Evolutionary conservation across 176 grass and related monocot genomes (phyloP), one percentile per base, ranked within the genome.

Genomic region (Dactylis glomerata): DNA sequence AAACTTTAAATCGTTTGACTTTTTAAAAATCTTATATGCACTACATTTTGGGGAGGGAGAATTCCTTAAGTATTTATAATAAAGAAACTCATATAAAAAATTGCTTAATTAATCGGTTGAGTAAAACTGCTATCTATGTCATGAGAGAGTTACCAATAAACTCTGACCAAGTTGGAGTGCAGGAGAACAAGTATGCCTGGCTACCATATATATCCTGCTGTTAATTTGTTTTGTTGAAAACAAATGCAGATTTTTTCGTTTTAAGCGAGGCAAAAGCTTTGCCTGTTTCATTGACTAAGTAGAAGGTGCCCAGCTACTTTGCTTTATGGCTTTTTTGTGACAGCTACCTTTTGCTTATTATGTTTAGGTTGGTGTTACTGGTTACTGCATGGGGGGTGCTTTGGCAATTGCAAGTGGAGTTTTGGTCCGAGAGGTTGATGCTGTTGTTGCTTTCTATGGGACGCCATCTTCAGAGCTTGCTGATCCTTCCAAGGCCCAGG

Each of bases 371-470:
- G 93, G 96, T 94, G 96, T 98, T 20, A 95, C 91, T 77, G 93
- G 96, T 54, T 98, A 89, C 81, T 95, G 93, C 84, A 91, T 98
- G 93, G 93, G 93, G 66, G 96, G 96, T 31, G 96, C 96, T 68
- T 82, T 98, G 67, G 88, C 96, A 20, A 92, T 98, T 85, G 93
- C 96, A 87, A 96, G 88, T 86, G 93, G 77, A 87, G 93, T 94
- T 85, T 75, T 95, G 87, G 81, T 96, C 81, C 96, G 91, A 80
- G 87, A 96, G 81, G 91, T 91, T 81, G 96, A 98, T 94, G 96
- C 88, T 84, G 93, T 91, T 78, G 96, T 94, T 78, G 93, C 91
- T 77, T 98, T 98, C 82, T 98, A 98, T 44, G 93, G 96, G n/a
- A 83, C 88, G 20, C 91, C 93, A 80, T 87, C 93, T 67, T 73